These are phyloP conservation scores for Priceomyces medius DNA, from an alignment of 805 yeast species.

Conservation along the genomic window DNA sequence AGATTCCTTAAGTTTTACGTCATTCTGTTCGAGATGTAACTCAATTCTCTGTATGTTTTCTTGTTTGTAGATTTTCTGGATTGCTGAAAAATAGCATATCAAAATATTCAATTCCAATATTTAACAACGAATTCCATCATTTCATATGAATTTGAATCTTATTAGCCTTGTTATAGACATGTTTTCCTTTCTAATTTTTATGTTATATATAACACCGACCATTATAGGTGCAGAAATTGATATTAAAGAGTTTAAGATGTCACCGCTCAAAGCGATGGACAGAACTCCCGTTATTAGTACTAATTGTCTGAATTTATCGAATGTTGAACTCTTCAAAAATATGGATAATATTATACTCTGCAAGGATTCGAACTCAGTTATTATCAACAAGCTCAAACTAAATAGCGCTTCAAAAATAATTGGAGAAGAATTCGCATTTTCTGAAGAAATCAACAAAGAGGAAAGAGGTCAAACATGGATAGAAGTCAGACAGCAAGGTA, in stretches of 20 bases:
- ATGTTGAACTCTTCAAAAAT: conserved; percentile 1
- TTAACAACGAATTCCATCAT: too few species aligned
- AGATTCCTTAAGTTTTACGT: too few species aligned
- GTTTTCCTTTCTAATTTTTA: not conserved
- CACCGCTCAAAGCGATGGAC: conserved; percentile 6
- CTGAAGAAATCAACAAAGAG: not conserved
- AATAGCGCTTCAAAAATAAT: conserved; percentile 14
- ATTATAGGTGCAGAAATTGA: not conserved
- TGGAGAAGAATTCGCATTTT: conserved; percentile 8
- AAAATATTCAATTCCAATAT: not conserved
- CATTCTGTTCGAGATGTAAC: too few species aligned
- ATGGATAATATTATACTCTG: conserved; percentile 11
- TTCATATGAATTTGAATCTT: too few species aligned
- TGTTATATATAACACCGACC: not conserved
- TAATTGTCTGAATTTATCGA: not conserved
- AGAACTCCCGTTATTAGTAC: not conserved
- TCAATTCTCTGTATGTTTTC: too few species aligned
- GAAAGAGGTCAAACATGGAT: conserved; percentile 15
- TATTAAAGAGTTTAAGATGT: conserved; percentile 6
- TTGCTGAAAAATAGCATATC: not conserved
- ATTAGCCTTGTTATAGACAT: too few species aligned
- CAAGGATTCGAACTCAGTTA: conserved; percentile 10
- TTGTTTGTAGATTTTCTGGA: too few species aligned
- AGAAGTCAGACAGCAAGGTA: conserved; percentile 10
- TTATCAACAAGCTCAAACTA: conserved; percentile 16